Base-by-base conservation (phyloP, 352 stramenopile genomes). In the Phytophthora sp. region DNA sequence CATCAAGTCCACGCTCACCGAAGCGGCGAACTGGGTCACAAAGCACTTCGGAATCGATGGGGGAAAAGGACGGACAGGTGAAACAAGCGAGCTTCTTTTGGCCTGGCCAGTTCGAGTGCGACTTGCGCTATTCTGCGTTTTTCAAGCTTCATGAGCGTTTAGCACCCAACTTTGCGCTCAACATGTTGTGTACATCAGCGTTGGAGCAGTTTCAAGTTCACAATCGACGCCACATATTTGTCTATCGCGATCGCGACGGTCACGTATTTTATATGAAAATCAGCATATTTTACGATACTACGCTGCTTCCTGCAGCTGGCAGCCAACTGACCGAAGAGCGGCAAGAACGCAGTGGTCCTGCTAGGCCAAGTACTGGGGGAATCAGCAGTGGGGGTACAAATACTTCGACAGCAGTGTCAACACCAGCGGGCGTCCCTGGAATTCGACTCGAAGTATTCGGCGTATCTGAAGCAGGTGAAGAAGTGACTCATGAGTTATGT, bases 221-320 rank as follows among this genome's bases (percentile, higher is more conserved):
- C 74, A 96, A 96, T 65, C 81, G 89, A 4, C 83, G 84, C 2
- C 83, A 96, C 29, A 84, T 93, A 26, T 96, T 96, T 64, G 89
- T 96, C 9, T 96, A 96, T 49, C 76, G 86, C 15, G 87, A 96
- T 66, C 84, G 86, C 4, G 82, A 86, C 20, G 87, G 89, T 3
- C 84, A 95, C 45, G 89, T 95, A 18, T 96, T 95, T 71, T 96
- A 96, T 63, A 93, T 96, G 73, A 92, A 92, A 53, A 93, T 95
- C 63, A 89, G 84, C 41, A 74, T 91, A 51, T 80, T 76, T 47
- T 72, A 81, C 36, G 73, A 76, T 46, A 52, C 42, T 53, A 53
- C 41, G 15, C 30, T 50, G 11, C 49, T 55, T 26, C 45, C 39
- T 39, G 42, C 35, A 36, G 68, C 31, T 24, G 35, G 31, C 8